Evolutionary conservation across 805 yeast species (phyloP), one percentile per base, ranked within the genome.

Genomic region (Sporopachydermia quercuum): DNA sequence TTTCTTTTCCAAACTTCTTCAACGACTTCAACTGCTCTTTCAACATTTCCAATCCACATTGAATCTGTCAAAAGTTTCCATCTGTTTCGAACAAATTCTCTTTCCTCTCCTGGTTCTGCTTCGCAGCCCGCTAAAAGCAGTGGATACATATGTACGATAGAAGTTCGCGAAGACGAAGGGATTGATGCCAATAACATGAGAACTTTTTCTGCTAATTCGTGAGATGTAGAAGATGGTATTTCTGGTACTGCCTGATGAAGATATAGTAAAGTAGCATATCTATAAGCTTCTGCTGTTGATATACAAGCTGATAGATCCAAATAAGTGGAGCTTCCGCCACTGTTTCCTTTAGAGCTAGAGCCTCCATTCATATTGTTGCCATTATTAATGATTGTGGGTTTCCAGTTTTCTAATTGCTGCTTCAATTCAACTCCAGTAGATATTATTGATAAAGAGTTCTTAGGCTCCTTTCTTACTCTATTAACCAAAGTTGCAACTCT

Each of bases 241-340:
- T 77, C 81, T 0, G 85, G 84, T 3, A 78, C 81, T 1, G 82
- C 78, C 49, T 78, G 83, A 51, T 76, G 81, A 19, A 78, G 54
- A 49, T 73, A 76, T 15, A 77, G 49, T 33, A 78, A 52, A 0
- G 80, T 63, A 1, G 82, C 67, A 51, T 63, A 74, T 34, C 81
- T 51, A 53, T 77, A 78, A 0, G 83, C 78, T 49, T 77, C 84
- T 2, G 84, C 83, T 1, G 83, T 77, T 2, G 82, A 71, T 17
- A 78, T 61, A 42, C 79, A 72, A 5, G 78, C 68, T 3, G 76
- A 57, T 19, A 73, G 50, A 46, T 76, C 84, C 62, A 76, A 70
- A n/a, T 8, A 23, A 8, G 30, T 8, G n/a, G 30, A 8, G 8
- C 13, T 23, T 8, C 13, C 30, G 30, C 30, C 30, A 8, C 13